Conservation (phyloP, 257 asterid species). For the Gentiana macrophylla region DNA sequence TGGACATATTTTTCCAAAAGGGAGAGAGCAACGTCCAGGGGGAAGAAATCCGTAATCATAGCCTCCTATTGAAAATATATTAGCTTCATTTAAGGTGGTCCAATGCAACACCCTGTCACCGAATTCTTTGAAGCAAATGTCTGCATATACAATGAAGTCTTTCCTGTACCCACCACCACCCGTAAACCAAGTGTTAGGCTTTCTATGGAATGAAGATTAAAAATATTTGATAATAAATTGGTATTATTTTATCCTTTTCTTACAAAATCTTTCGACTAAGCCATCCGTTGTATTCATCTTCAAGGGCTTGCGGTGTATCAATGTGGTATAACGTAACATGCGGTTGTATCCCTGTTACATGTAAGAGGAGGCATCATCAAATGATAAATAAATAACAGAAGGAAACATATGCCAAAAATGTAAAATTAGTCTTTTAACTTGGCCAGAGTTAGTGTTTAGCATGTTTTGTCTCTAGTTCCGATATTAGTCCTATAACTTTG, state of each 20-base stretch:
- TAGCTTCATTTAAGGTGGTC: constrained; percentile 51
- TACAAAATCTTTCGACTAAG: constrained; percentile 41
- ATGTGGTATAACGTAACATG: constrained; percentile 34
- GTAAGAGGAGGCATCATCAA: not conserved
- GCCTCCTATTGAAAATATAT: constrained; percentile 28
- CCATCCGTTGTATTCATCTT: constrained; percentile 51
- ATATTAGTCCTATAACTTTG: too few relatives aligned
- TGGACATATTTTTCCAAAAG: constrained; percentile 13
- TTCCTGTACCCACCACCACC: constrained; percentile 22
- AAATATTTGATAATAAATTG: not conserved
- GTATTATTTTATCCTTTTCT: not conserved
- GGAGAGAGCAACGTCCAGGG: constrained; percentile 36
- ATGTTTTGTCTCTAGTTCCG: too few relatives aligned
- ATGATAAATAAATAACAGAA: not conserved
- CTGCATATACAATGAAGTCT: constrained; percentile 39
- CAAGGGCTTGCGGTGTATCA: constrained; percentile 50
- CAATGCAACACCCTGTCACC: constrained; percentile 49
- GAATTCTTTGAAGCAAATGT: constrained; percentile 45
- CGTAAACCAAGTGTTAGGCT: not conserved
- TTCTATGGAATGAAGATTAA: not conserved
- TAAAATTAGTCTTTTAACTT: too few relatives aligned
- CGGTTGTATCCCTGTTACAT: constrained; percentile 45
- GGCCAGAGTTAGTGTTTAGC: too few relatives aligned
- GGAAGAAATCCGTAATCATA: constrained; percentile 26
- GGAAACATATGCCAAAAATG: not conserved